Percentiles rank a stretch among this genome's conserved stretches.
Conservation (phyloP, 176 grass and related monocot species). For the barley (Hordeum vulgare) region DNA sequence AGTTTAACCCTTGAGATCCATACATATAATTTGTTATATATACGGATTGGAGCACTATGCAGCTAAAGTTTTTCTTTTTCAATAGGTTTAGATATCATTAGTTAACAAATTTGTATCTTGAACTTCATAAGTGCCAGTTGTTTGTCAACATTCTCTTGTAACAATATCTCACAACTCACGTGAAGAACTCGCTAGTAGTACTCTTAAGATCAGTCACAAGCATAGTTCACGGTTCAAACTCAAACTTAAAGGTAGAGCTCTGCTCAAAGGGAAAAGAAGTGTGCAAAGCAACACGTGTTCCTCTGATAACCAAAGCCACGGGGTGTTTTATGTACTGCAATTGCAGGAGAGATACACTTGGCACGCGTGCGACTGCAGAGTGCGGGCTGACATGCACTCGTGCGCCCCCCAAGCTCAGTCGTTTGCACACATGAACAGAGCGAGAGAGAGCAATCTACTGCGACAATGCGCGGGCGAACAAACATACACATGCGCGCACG, state of each 20-base stretch:
- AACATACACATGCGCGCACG: neutral
- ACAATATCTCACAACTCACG: too few species aligned
- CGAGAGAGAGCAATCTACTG: slow-evolving; percentile 1
- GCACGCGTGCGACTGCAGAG: neutral
- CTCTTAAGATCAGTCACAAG: neutral
- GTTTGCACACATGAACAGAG: slow-evolving; percentile 10
- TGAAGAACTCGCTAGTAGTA: too few species aligned
- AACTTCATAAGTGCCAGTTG: too few species aligned
- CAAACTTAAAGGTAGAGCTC: too few species aligned
- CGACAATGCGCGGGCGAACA: neutral
- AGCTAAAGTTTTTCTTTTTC: too few species aligned
- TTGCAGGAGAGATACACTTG: slow-evolving; percentile 19
- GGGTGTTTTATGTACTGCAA: neutral
- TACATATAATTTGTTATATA: too few species aligned
- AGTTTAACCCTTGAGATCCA: too few species aligned
- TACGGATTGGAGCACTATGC: too few species aligned
- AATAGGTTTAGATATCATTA: too few species aligned
- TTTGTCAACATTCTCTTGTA: too few species aligned
- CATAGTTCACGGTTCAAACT: neutral
- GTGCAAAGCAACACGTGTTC: neutral
- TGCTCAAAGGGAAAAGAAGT: neutral
- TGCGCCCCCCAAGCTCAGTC: neutral
- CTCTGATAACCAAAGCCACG: neutral
- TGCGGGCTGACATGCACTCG: neutral
- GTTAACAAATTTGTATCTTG: too few species aligned